phyloP scores from a whole-genome alignment of 495 filamentous ascomycete species.

The Collariella sp. region DNA sequence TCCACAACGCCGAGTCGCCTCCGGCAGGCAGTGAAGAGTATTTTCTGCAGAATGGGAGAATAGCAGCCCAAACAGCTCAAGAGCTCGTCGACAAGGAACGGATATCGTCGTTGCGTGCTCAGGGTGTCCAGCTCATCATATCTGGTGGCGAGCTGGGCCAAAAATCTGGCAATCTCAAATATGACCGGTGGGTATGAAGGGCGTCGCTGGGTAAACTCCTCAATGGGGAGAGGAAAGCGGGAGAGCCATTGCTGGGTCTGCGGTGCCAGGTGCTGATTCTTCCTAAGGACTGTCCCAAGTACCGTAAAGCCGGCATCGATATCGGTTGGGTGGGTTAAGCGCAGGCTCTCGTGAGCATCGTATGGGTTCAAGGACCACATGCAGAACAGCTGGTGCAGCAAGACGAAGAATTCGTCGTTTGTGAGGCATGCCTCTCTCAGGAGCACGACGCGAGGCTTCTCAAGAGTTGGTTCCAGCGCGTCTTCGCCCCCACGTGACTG shows the following conservation, averaged over 20 bases:
- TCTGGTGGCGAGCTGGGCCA: slow-evolving; percentile 28
- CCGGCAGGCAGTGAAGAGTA: slow-evolving; percentile 52
- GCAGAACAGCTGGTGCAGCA: slow-evolving; percentile 62
- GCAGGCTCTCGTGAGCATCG: slow-evolving; percentile 3
- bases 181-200: slow-evolving; percentile 11
- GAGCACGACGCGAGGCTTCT: slow-evolving; percentile 47
- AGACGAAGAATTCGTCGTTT: slow-evolving; percentile 55
- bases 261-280: slow-evolving; percentile 28
- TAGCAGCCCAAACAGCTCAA: slow-evolving; percentile 37
- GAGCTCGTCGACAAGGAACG: slow-evolving; percentile 55
- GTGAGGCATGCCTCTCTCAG: slow-evolving; percentile 47
- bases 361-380: slow-evolving; percentile 31
- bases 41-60: slow-evolving; percentile 48
- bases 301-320: slow-evolving; percentile 32
- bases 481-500: slow-evolving; percentile 13
- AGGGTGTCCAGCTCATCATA: slow-evolving; percentile 1
- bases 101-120: slow-evolving; percentile 31
- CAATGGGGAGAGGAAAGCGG: slow-evolving; percentile 40
- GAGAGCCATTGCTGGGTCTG: slow-evolving; percentile 45
- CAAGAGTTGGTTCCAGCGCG: slow-evolving; percentile 21
- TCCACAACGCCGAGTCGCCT: slow-evolving; percentile 30
- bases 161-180: slow-evolving; percentile 26
- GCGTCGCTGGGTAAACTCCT: slow-evolving; percentile 14
- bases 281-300: slow-evolving; percentile 33
- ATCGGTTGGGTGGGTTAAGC: not conserved